phyloP scores from a whole-genome alignment of 2,329 filamentous ascomycete genomes.

The Ophiostoma australiae region DNA sequence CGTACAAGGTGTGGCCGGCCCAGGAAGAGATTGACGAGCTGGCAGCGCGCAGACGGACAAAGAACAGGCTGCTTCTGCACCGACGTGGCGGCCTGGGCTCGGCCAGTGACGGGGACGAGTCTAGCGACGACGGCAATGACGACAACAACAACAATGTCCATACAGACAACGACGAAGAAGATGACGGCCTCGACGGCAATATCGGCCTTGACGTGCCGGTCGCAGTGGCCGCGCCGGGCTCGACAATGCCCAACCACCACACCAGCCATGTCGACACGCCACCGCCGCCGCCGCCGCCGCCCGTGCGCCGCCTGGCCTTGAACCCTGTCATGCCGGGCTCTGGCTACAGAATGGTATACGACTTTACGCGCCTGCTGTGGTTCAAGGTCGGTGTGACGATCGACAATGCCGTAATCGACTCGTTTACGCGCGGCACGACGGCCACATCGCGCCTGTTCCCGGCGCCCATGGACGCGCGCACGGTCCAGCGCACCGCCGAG shows the following conservation, averaged over 20 bases:
- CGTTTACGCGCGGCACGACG: conserved; percentile 7
- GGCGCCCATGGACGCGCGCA: background rate
- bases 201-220: background rate
- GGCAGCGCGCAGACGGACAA: background rate
- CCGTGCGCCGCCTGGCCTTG: conserved; percentile 16
- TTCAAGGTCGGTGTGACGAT: conserved; percentile 20
- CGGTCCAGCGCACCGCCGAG: background rate
- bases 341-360: background rate
- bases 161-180: background rate
- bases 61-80: background rate
- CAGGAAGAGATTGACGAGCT: background rate
- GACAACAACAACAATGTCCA: background rate
- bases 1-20: conserved; percentile 5
- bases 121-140: background rate
- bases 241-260: conserved; percentile 9
- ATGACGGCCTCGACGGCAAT: background rate
- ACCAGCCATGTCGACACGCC: background rate
- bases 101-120: background rate
- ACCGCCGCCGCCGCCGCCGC: conserved; percentile 10
- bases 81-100: background rate
- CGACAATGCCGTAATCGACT: conserved; percentile 10
- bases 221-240: background rate
- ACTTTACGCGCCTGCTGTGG: conserved; percentile 16
- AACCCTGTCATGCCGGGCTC: background rate
- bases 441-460: background rate